Conservation (phyloP, 1,284 basidiomycete genomes). For the Agaricales sp. region DNA sequence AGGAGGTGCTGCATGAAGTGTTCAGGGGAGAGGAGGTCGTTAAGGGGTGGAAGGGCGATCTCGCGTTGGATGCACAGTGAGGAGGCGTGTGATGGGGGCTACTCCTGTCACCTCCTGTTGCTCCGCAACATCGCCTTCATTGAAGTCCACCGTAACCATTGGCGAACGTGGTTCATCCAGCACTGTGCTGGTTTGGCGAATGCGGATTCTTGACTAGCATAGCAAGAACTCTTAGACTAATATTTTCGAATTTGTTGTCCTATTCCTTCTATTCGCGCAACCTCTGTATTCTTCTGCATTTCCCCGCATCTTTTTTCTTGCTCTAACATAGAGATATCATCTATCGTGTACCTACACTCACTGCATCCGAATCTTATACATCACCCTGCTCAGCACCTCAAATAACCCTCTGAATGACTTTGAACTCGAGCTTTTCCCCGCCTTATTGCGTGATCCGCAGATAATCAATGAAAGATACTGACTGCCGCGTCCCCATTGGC, state of each 20-base stretch:
- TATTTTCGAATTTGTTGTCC: neutral
- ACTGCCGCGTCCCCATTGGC: neutral
- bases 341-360: neutral
- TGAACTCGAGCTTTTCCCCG: neutral
- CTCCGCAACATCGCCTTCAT: too few relatives aligned
- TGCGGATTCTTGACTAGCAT: too few relatives aligned
- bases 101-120: too few relatives aligned
- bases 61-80: constrained; percentile 25
- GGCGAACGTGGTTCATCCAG: too few relatives aligned
- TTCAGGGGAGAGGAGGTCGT: constrained; percentile 56
- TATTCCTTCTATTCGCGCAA: neutral
- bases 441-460: neutral
- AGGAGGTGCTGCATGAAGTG: constrained; percentile 79
- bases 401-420: neutral
- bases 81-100: neutral
- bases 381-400: neutral
- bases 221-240: neutral
- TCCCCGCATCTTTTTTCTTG: neutral
- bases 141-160: too few relatives aligned
- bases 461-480: neutral
- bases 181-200: too few relatives aligned
- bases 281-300: neutral
- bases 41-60: constrained; percentile 50
- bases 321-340: neutral
- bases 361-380: neutral